Conservation (phyloP, 192 early-diverging fungal genomes). For the Mortierella antarctica region DNA sequence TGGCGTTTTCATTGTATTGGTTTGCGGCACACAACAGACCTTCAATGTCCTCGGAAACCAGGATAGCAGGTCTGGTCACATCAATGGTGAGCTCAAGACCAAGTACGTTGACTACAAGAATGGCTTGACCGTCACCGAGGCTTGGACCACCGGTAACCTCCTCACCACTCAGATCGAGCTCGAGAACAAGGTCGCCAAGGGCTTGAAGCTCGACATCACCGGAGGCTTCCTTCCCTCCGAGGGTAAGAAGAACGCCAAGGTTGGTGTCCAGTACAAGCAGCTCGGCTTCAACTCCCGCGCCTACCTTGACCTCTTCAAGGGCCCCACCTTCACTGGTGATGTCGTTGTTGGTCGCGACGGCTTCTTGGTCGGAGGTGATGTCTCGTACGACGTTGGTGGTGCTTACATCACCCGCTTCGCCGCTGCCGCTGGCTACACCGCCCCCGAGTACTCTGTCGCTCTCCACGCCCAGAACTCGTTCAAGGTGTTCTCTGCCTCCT, state of each 20-base stretch:
- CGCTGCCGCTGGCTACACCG: constrained; percentile 85
- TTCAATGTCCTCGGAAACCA: constrained; percentile 73
- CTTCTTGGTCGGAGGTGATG: constrained; percentile 90
- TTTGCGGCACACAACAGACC: constrained; percentile 10
- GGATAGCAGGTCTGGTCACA: constrained; percentile 93
- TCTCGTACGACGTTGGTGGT: constrained; percentile 91
- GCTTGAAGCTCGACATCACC: constrained; percentile 91
- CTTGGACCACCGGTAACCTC: constrained; percentile 96
- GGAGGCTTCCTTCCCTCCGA: constrained; percentile 85
- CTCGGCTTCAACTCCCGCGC: constrained; percentile 88
- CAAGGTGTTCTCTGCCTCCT: constrained; percentile 88
- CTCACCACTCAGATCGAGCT: constrained; percentile 93
- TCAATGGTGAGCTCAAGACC: constrained; percentile 95
- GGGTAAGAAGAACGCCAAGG: constrained; percentile 81
- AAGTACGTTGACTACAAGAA: constrained; percentile 95
- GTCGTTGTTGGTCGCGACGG: constrained; percentile 89
- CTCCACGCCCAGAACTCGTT: constrained; percentile 92
- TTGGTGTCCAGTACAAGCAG: constrained; percentile 94
- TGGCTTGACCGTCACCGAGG: constrained; percentile 94
- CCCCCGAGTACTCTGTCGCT: constrained; percentile 86
- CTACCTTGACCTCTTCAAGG: constrained; percentile 92
- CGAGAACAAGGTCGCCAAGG: constrained; percentile 92
- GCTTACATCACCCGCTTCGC: constrained; percentile 88
- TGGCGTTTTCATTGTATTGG: not conserved
- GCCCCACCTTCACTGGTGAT: constrained; percentile 88